phyloP scores from a whole-genome alignment of 495 filamentous ascomycete genomes.

The Xylaria sp. region DNA sequence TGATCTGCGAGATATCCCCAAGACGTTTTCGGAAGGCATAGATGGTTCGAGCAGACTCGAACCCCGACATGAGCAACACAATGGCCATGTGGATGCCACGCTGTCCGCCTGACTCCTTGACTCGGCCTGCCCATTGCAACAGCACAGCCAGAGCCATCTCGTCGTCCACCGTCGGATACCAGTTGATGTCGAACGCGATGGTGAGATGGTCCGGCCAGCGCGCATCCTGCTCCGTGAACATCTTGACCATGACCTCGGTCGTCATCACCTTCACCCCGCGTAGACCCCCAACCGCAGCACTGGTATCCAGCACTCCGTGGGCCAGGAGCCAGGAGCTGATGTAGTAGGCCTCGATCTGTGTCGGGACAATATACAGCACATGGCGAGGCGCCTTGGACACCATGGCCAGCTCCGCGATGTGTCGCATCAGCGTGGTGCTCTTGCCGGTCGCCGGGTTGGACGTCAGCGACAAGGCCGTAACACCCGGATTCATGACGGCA shows the following conservation, averaged over 20 bases:
- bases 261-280: not conserved
- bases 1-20: not conserved
- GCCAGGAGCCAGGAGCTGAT: not conserved
- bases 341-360: not conserved
- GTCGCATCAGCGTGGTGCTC: conserved; percentile 7
- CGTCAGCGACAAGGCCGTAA: not conserved
- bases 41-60: not conserved
- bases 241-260: not conserved
- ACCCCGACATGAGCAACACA: conserved; percentile 13
- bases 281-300: not conserved
- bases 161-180: conserved; percentile 10
- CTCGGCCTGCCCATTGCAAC: not conserved
- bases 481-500: not conserved
- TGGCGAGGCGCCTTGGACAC: not conserved
- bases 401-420: not conserved
- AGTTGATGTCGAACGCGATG: conserved; percentile 12
- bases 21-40: not conserved
- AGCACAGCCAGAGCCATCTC: not conserved
- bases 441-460: not conserved
- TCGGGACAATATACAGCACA: not conserved
- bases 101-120: not conserved
- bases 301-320: not conserved
- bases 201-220: not conserved
- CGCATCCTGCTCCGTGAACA: not conserved
- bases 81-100: not conserved